A percentile compares a stretch with the other conserved stretches of the same genome.
Conservation (phyloP, 2,329 filamentous ascomycete species). For the Zopfia rhizophila region DNA sequence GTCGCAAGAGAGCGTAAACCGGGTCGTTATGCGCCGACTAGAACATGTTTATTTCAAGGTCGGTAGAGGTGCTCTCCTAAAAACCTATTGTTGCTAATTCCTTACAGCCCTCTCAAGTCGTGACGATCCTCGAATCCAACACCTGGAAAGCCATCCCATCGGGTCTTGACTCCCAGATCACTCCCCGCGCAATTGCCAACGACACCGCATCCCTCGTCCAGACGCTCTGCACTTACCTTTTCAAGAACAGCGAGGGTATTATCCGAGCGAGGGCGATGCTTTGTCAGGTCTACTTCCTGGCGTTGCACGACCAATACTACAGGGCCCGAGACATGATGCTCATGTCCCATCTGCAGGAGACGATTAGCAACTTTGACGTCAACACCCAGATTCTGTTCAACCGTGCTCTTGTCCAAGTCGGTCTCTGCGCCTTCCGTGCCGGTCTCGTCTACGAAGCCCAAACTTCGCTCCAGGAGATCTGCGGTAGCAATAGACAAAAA, state of each 20-base stretch:
- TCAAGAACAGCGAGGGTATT: constrained; percentile 93
- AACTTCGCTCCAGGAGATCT: constrained; percentile 97
- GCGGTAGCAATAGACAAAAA: constrained; percentile 96
- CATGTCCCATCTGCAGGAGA: constrained; percentile 99
- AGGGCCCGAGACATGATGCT: constrained; percentile 98
- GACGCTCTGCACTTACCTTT: constrained; percentile 92
- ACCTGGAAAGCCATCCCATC: constrained; percentile 84
- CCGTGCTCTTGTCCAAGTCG: constrained; percentile 95
- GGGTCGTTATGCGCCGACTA: constrained; percentile 89
- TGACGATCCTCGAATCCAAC: constrained; percentile 93
- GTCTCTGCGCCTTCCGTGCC: constrained; percentile 96
- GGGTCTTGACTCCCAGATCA: constrained; percentile 79
- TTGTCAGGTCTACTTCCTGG: constrained; percentile 98
- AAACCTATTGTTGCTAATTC: constrained; percentile 33
- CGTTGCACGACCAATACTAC: constrained; percentile 97
- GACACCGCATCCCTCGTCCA: constrained; percentile 83
- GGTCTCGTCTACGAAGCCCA: constrained; percentile 97
- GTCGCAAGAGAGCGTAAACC: constrained; percentile 88
- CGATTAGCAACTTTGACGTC: constrained; percentile 95
- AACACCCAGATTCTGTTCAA: constrained; percentile 99
- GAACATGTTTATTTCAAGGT: constrained; percentile 99
- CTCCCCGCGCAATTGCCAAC: constrained; percentile 73
- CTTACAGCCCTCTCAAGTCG: constrained; percentile 82
- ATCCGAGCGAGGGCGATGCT: constrained; percentile 97
- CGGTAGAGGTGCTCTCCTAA: constrained; percentile 31